Conservation (phyloP, 2,329 filamentous ascomycete genomes). For the Sclerotinia borealis region DNA sequence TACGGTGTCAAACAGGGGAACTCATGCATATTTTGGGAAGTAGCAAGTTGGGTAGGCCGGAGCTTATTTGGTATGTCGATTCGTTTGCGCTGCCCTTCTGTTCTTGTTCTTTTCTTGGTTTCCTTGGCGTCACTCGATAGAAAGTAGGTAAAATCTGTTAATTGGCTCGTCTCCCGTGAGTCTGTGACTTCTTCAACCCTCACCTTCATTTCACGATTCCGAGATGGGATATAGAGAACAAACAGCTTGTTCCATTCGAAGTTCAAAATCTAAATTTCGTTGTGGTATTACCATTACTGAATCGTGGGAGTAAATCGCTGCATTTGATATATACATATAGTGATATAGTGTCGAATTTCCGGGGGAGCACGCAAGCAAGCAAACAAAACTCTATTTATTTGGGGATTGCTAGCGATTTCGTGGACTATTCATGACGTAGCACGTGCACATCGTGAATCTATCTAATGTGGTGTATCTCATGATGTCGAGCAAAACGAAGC, state of each 20-base stretch:
- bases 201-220: not conserved
- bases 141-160: too few relatives aligned
- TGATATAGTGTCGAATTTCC: not conserved
- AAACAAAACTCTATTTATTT: not conserved
- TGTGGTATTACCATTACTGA: not conserved
- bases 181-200: not conserved
- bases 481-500: not conserved
- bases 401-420: not conserved
- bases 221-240: not conserved
- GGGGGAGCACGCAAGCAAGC: too few relatives aligned
- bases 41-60: not conserved
- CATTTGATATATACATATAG: too few relatives aligned
- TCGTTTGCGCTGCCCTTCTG: not conserved
- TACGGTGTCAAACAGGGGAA: not conserved
- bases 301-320: not conserved
- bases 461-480: not conserved
- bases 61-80: not conserved
- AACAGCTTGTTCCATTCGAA: not conserved
- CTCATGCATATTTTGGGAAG: not conserved
- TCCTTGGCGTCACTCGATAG: not conserved
- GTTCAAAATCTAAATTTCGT: not conserved
- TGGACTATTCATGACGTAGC: not conserved
- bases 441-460: not conserved
- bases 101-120: not conserved
- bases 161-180: not conserved